Percentiles rank a stretch among this genome's conserved stretches.
Evolutionary conservation across 1,284 basidiomycete genomes (phyloP).

Genomic region (Xanthoconium separans): DNA sequence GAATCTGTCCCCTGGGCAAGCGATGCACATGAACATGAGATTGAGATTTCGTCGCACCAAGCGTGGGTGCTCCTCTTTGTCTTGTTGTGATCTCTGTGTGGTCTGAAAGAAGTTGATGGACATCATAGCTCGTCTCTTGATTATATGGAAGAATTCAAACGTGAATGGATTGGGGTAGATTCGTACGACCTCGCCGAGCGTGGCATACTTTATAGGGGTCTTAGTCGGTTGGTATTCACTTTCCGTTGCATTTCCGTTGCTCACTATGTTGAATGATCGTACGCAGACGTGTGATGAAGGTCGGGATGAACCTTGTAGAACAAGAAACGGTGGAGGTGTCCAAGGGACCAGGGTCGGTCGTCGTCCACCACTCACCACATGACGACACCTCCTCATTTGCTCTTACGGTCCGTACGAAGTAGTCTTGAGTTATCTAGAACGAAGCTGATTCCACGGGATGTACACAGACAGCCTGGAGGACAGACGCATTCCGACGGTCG

Average conservation of each 20-base stretch:
- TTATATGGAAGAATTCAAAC: constrained; percentile 2
- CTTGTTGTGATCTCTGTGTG: background rate
- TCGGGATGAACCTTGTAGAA: background rate
- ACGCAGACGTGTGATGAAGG: constrained; percentile 5
- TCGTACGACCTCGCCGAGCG: constrained; percentile 7
- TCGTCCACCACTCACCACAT: background rate
- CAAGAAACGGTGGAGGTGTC: background rate
- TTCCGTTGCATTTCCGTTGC: background rate
- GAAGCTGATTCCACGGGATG: background rate
- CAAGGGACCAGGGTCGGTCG: background rate
- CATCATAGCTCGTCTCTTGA: constrained; percentile 8
- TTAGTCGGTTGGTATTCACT: constrained; percentile 14
- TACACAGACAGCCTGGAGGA: background rate
- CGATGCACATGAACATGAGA: background rate
- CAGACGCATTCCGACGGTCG: background rate
- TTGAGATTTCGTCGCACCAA: background rate
- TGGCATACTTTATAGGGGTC: background rate
- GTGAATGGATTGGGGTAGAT: background rate
- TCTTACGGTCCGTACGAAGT: constrained; percentile 13
- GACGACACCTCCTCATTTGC: background rate
- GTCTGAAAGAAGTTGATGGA: background rate
- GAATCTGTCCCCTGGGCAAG: background rate
- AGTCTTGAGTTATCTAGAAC: background rate
- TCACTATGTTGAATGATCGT: background rate
- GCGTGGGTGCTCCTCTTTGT: background rate